phyloP scores from a whole-genome alignment of 345 rosid species.

The Eucalyptus tenuipes region DNA sequence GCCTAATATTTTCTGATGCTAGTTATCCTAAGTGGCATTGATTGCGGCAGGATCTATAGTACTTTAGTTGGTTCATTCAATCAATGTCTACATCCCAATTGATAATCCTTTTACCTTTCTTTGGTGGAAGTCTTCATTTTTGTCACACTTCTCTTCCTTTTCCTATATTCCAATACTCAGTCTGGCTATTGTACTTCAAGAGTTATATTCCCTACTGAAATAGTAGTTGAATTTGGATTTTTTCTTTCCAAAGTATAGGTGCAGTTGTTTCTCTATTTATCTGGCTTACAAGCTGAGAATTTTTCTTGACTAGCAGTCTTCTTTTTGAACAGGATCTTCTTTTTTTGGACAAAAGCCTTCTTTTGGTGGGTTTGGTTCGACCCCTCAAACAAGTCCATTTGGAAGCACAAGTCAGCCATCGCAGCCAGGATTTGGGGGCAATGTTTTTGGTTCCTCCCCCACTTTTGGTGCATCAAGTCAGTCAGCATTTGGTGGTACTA shows the following conservation, averaged over 20 bases:
- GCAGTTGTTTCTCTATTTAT: neutral
- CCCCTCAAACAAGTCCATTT: slow-evolving; percentile 11
- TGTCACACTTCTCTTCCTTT: neutral
- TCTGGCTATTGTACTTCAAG: neutral
- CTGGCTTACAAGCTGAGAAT: neutral
- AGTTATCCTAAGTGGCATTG: neutral
- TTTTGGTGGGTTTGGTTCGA: slow-evolving; percentile 70
- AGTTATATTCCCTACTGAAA: neutral
- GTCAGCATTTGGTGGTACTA: neutral
- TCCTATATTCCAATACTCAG: neutral
- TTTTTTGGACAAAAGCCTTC: slow-evolving; percentile 66
- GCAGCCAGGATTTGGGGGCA: slow-evolving; percentile 41
- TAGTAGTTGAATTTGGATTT: neutral
- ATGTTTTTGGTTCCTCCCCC: slow-evolving; percentile 46
- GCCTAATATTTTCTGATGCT: neutral
- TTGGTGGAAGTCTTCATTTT: neutral
- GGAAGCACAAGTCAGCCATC: slow-evolving; percentile 7
- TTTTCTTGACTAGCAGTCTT: neutral
- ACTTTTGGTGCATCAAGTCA: slow-evolving; percentile 57
- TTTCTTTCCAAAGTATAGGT: neutral
- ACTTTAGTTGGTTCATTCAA: neutral
- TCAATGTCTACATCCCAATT: neutral
- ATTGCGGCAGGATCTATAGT: neutral
- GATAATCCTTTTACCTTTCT: neutral
- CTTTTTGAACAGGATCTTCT: slow-evolving; percentile 34